These are phyloP conservation scores for Cryptococcus floricola DNA, from an alignment of 1,284 basidiomycete species.

Conservation along the genomic window DNA sequence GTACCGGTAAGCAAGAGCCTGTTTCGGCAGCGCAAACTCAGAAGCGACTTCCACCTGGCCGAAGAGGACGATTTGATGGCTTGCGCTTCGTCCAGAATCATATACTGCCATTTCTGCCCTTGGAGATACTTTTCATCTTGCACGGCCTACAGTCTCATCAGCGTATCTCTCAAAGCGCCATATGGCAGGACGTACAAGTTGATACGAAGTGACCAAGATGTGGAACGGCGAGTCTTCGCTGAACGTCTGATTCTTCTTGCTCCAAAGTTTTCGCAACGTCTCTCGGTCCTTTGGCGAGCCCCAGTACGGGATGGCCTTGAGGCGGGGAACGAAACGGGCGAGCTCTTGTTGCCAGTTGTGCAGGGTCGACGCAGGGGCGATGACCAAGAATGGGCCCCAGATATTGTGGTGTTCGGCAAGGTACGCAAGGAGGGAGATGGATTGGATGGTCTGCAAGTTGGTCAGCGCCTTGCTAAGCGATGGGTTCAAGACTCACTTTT, in stretches of 20 bases:
- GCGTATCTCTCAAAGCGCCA: background rate
- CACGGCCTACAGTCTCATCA: conserved; percentile 60
- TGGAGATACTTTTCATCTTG: conserved; percentile 99
- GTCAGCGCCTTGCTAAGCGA: background rate
- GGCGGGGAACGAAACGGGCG: conserved; percentile 85
- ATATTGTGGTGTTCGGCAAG: conserved; percentile 97
- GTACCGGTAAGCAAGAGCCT: conserved; percentile 93
- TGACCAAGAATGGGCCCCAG: conserved; percentile 99
- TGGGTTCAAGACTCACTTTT: conserved; percentile 57
- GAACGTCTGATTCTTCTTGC: conserved; percentile 94
- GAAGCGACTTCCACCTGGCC: conserved; percentile 94
- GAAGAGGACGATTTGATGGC: conserved; percentile 99
- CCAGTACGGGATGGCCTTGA: conserved; percentile 98
- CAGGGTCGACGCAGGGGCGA: conserved; percentile 93
- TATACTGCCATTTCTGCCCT: conserved; percentile 98
- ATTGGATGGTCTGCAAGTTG: conserved; percentile 89
- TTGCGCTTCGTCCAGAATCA: conserved; percentile 98
- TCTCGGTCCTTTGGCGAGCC: conserved; percentile 95
- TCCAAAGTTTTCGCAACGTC: conserved; percentile 95
- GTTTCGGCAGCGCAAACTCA: conserved; percentile 95
- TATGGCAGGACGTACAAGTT: conserved; percentile 62
- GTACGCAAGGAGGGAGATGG: conserved; percentile 93
- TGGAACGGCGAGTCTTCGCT: conserved; percentile 95
- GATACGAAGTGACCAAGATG: conserved; percentile 95
- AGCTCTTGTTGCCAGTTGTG: conserved; percentile 99